These are phyloP conservation scores for Paracorniculantispora psalliotae DNA, from an alignment of 2,329 filamentous ascomycete genomes.

Conservation along the genomic window DNA sequence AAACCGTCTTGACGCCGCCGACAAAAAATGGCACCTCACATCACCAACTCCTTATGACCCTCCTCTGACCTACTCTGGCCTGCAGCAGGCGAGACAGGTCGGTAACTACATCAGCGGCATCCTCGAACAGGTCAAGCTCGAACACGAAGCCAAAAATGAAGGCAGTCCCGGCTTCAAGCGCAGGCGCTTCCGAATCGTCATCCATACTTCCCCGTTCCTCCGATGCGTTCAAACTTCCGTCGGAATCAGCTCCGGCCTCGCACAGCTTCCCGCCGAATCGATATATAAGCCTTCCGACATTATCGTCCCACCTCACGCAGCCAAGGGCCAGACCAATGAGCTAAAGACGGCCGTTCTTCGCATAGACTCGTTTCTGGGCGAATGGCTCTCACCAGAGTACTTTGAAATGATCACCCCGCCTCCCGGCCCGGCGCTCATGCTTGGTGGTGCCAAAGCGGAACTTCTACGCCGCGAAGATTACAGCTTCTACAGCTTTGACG, in stretches of 20 bases:
- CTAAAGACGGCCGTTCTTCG: slow-evolving; percentile 62
- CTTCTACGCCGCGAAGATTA: slow-evolving; percentile 73
- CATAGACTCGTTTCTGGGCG: slow-evolving; percentile 87
- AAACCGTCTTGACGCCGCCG: slow-evolving; percentile 86
- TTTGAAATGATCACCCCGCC: slow-evolving; percentile 90
- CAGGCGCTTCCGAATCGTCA: slow-evolving; percentile 69
- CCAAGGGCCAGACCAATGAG: slow-evolving; percentile 23
- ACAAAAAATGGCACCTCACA: slow-evolving; percentile 90
- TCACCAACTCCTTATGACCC: slow-evolving; percentile 94
- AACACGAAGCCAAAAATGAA: slow-evolving; percentile 31
- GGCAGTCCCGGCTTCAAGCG: slow-evolving; percentile 32
- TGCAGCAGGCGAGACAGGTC: slow-evolving; percentile 78
- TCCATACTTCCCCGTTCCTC: slow-evolving; percentile 91
- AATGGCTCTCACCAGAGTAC: slow-evolving; percentile 92
- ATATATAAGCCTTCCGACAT: slow-evolving; percentile 29
- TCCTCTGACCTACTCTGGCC: slow-evolving; percentile 89
- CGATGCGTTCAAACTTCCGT: slow-evolving; percentile 90
- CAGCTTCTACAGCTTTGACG: slow-evolving; percentile 34
- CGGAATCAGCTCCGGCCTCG: slow-evolving; percentile 79
- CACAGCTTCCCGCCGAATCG: slow-evolving; percentile 43
- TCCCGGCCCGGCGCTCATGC: slow-evolving; percentile 79
- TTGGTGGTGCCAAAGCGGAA: slow-evolving; percentile 82
- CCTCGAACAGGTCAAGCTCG: slow-evolving; percentile 47
- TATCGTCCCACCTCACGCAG: slow-evolving; percentile 28
- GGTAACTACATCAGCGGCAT: slow-evolving; percentile 80